These are phyloP conservation scores for Staphylotrichum tortipilum DNA, from an alignment of 495 filamentous ascomycete genomes.

Conservation along the genomic window DNA sequence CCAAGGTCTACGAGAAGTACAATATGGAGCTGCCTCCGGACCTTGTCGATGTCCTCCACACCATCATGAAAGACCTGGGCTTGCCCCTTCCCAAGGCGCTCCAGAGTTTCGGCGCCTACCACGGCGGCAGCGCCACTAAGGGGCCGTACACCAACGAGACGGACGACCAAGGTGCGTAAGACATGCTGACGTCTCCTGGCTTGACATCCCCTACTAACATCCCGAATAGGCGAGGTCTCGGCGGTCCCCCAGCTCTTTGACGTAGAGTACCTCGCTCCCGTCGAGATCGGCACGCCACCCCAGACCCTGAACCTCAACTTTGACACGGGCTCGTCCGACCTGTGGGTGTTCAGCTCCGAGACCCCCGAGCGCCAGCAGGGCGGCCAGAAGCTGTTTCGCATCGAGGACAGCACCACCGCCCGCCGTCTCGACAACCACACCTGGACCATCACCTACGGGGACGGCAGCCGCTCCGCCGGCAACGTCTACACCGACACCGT, in stretches of 20 bases:
- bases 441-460: slow-evolving; percentile 69
- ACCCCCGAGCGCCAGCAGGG: slow-evolving; percentile 33
- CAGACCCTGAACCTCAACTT: slow-evolving; percentile 65
- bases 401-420: slow-evolving; percentile 39
- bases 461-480: slow-evolving; percentile 59
- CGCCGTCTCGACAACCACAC: slow-evolving; percentile 43
- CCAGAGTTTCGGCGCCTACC: slow-evolving; percentile 9
- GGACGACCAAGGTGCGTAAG: slow-evolving; percentile 7
- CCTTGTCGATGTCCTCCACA: slow-evolving; percentile 21
- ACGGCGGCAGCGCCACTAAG: too few relatives aligned
- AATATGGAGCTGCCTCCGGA: slow-evolving; percentile 26
- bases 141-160: slow-evolving; percentile 11
- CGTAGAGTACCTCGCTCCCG: slow-evolving; percentile 54
- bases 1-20: slow-evolving; percentile 35
- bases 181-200: too few relatives aligned
- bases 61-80: slow-evolving; percentile 26
- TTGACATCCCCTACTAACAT: too few relatives aligned
- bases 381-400: slow-evolving; percentile 51
- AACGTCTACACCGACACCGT: slow-evolving; percentile 71
- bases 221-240: slow-evolving; percentile 33
- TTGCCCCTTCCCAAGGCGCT: slow-evolving; percentile 9
- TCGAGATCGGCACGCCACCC: slow-evolving; percentile 62
- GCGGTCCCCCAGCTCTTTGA: slow-evolving; percentile 48
- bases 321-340: slow-evolving; percentile 68
- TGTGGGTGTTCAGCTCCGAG: slow-evolving; percentile 54